Base-by-base conservation (phyloP, 306 rosid species). In the Rosa persica region DNA sequence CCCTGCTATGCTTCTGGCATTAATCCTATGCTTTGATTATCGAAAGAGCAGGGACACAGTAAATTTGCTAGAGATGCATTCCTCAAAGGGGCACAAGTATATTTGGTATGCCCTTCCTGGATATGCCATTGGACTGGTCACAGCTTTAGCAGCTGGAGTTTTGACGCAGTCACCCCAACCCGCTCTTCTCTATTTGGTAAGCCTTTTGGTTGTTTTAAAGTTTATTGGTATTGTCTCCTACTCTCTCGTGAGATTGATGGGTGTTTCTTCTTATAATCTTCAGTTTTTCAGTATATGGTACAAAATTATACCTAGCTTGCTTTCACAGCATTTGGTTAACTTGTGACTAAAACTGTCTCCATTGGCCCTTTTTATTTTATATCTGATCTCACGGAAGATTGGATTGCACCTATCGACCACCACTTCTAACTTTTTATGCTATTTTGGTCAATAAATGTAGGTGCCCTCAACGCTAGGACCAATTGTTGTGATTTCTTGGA, bases 51-150 rank as follows among this genome's bases (percentile, higher is more conserved):
- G 89, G 77, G 92, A 90, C 74, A 76, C 90, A 23, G 88, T 93
- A 43, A 91, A 79, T 67, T 89, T 93, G 78, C 70, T 85, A 46
- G 99, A 95, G 49, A 79, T 95, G 75, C 78, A 88, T 79, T 87
- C 98, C 75, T 88, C 97, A 38, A 93, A 90, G 85, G 99, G 99
- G 78, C 97, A 95, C 86, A 95, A 93, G 73, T 93, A 95, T 86
- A 96, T 91, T 79, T 93, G 99, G 98, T 96, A 91, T 88, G 98
- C 99, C 46, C 90, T 96, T 73, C 92, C 94, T 83, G 99, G 99
- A 55, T 96, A 96, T 86, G 98, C 99, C 75, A 76, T 96, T 43
- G 98, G 99, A 47, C 87, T 96, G 76, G 84, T 96, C 51, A 79
- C 87, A 43, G 99, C 99, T 88, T 82, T 96, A 87, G 92, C 98